Evolutionary conservation across 2,329 filamentous ascomycete species (phyloP).

Genomic region (Epichloe uncinata): DNA sequence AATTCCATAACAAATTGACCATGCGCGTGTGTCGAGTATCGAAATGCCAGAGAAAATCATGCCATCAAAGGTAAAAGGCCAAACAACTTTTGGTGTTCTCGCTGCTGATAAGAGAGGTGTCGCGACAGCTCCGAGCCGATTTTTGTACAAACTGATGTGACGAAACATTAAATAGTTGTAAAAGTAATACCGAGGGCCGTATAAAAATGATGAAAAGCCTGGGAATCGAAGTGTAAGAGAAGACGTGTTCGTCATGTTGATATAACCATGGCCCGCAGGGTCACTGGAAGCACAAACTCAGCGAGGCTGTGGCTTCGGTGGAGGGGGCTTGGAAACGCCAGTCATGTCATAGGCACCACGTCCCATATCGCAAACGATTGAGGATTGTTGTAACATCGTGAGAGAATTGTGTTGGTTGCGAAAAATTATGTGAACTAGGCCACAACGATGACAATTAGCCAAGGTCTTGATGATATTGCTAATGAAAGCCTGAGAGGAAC

Average conservation of each 20-base stretch:
- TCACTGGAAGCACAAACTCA: conserved; percentile 11
- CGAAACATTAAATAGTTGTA: conserved; percentile 8
- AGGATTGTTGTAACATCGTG: conserved; percentile 24
- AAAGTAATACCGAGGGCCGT: conserved; percentile 13
- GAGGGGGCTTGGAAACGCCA: conserved; percentile 34
- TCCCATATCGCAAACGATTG: conserved; percentile 31
- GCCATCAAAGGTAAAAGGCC: background rate
- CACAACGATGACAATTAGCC: background rate
- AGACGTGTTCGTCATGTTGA: background rate
- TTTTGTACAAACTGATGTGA: conserved; percentile 17
- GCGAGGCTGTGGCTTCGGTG: conserved; percentile 27
- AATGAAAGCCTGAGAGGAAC: background rate
- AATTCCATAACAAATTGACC: conserved; percentile 5
- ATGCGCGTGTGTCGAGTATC: conserved; percentile 5
- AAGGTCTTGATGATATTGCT: background rate
- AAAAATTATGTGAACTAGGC: background rate
- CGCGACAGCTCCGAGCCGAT: conserved; percentile 19
- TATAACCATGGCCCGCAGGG: background rate
- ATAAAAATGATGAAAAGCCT: conserved; percentile 1
- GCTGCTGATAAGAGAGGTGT: conserved; percentile 26
- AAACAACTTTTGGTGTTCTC: conserved; percentile 14
- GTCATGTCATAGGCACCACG: conserved; percentile 40
- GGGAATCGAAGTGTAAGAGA: conserved; percentile 1
- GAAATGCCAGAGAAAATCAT: background rate
- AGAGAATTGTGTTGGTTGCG: conserved; percentile 7